Evolutionary conservation across 2,329 filamentous ascomycete species (phyloP).

Genomic region (Cladophialophora psammophila): DNA sequence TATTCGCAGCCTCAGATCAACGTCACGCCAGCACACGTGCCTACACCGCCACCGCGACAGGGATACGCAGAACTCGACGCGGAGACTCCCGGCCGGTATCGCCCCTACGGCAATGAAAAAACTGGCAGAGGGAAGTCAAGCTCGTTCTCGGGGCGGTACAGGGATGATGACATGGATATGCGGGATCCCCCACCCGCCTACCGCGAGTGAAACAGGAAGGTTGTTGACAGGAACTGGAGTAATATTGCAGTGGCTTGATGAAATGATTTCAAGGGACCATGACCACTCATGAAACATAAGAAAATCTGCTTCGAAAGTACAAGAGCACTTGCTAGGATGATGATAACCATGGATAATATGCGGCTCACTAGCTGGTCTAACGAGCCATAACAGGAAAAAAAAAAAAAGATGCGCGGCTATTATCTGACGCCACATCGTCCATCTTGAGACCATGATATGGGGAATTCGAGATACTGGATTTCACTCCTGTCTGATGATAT

Average conservation of each 20-base stretch:
- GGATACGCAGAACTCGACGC: constrained; percentile 31
- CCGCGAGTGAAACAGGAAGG: constrained; percentile 19
- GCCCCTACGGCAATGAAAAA: constrained; percentile 24
- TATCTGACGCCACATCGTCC: background rate
- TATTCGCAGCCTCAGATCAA: constrained; percentile 31
- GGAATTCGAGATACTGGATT: too few species aligned
- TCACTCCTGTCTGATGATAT: too few species aligned
- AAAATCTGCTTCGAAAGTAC: background rate
- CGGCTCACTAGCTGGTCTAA: constrained; percentile 11
- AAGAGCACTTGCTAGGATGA: background rate
- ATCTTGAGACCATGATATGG: background rate
- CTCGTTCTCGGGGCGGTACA: constrained; percentile 18
- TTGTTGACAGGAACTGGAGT: background rate
- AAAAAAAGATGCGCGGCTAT: too few species aligned
- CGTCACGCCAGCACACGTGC: constrained; percentile 5
- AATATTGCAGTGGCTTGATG: background rate
- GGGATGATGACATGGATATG: constrained; percentile 19
- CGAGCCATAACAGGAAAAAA: background rate
- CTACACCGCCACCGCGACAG: constrained; percentile 11
- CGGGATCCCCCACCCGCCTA: constrained; percentile 30
- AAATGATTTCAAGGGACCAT: constrained; percentile 1
- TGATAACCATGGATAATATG: background rate
- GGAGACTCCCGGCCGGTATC: constrained; percentile 31
- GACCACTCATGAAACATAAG: background rate
- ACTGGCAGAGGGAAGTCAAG: constrained; percentile 12